Percentiles rank a stretch among this genome's conserved stretches.
phyloP scores from a whole-genome alignment of 2,329 filamentous ascomycete species.

The Penicillium sp. region DNA sequence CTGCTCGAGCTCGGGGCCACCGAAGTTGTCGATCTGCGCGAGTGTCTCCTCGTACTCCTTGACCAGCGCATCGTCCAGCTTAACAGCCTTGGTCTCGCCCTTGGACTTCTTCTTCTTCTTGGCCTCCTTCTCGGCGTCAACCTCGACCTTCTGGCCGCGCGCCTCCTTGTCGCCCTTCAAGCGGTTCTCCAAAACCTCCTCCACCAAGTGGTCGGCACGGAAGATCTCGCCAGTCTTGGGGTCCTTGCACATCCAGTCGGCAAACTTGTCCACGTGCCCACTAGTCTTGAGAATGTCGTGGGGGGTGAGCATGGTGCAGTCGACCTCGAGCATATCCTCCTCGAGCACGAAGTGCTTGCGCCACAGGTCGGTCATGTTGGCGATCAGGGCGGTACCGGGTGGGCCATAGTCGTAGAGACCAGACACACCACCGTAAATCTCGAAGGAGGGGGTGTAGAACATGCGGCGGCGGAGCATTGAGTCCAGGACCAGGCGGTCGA shows the following conservation, averaged over 20 bases:
- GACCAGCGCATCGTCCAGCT: slow-evolving; percentile 82
- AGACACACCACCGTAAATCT: slow-evolving; percentile 87
- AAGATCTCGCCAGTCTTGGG: slow-evolving; percentile 97
- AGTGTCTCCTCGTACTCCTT: slow-evolving; percentile 89
- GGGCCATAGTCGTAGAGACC: slow-evolving; percentile 94
- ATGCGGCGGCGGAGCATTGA: slow-evolving; percentile 81
- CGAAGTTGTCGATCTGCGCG: slow-evolving; percentile 94
- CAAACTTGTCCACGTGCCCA: slow-evolving; percentile 97
- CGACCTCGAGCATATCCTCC: slow-evolving; percentile 94
- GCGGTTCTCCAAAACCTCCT: slow-evolving; percentile 85
- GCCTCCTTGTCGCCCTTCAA: slow-evolving; percentile 92
- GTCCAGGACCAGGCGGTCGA: slow-evolving; percentile 81
- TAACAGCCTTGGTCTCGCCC: slow-evolving; percentile 69
- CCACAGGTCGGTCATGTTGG: slow-evolving; percentile 87
- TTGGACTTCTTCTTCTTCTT: slow-evolving; percentile 90
- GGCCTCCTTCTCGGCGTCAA: slow-evolving; percentile 73
- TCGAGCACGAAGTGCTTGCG: slow-evolving; percentile 90
- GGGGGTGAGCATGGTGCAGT: slow-evolving; percentile 92
- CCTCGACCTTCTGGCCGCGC: slow-evolving; percentile 69
- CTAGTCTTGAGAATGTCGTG: slow-evolving; percentile 92
- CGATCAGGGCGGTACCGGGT: slow-evolving; percentile 80
- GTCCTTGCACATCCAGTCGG: slow-evolving; percentile 99
- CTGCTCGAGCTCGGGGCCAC: slow-evolving; percentile 78
- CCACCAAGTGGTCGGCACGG: slow-evolving; percentile 92
- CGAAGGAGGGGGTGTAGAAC: slow-evolving; percentile 95